These are phyloP conservation scores for Vigna unguiculata DNA, from an alignment of 306 rosid genomes.

Conservation along the genomic window DNA sequence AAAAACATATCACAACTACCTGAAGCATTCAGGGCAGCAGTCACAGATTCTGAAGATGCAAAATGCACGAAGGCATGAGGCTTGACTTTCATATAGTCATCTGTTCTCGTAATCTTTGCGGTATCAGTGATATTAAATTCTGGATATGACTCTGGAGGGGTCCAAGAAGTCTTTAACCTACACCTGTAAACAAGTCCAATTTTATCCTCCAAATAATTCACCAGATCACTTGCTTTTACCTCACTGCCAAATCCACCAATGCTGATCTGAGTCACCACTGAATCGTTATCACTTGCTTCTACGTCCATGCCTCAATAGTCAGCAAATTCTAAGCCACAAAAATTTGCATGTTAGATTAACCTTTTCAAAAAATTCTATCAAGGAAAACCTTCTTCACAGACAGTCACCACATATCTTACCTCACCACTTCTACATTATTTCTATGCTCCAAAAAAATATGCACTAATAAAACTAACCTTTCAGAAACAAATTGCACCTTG, in stretches of 20 bases:
- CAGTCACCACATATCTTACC: background rate
- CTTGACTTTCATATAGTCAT: slow-evolving; percentile 59
- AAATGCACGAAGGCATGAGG: slow-evolving; percentile 96
- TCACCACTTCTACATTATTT: background rate
- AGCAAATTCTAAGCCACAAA: slow-evolving; percentile 36
- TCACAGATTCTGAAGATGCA: slow-evolving; percentile 54
- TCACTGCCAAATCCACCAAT: slow-evolving; percentile 74
- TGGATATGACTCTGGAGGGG: slow-evolving; percentile 79
- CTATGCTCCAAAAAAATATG: background rate
- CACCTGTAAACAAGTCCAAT: slow-evolving; percentile 76
- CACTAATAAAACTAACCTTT: slow-evolving; percentile 1
- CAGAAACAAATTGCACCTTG: slow-evolving; percentile 26
- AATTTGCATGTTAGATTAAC: slow-evolving; percentile 5
- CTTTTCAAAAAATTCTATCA: too few species aligned
- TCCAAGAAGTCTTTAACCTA: slow-evolving; percentile 83
- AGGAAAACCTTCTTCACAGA: background rate
- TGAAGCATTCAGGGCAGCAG: slow-evolving; percentile 55
- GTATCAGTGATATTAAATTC: slow-evolving; percentile 51
- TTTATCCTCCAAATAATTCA: slow-evolving; percentile 55
- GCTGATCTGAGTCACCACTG: slow-evolving; percentile 77
- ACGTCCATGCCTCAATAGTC: slow-evolving; percentile 55
- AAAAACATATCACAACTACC: slow-evolving; percentile 57
- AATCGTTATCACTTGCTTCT: slow-evolving; percentile 47
- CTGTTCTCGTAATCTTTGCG: slow-evolving; percentile 32
- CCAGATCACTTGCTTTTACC: slow-evolving; percentile 63